Conservation (phyloP, 306 rosid species). For the Dryas alaskensis region DNA sequence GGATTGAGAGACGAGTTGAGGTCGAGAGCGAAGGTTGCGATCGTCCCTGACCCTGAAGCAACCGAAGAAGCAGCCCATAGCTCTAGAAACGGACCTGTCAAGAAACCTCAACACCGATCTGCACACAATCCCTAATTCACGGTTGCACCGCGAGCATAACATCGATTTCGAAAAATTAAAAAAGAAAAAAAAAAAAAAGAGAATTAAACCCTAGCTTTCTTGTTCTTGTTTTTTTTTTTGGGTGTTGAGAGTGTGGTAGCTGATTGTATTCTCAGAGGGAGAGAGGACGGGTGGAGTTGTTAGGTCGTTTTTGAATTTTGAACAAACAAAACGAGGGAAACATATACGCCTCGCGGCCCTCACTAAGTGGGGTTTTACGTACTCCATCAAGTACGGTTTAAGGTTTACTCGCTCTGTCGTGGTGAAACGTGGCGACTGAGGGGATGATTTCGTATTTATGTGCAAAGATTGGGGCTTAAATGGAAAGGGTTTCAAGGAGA, state of each 20-base stretch:
- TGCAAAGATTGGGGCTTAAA: not conserved
- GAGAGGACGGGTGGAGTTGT: conserved; percentile 29
- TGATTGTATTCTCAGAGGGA: conserved; percentile 18
- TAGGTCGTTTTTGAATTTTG: conserved; percentile 70
- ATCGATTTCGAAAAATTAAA: conserved; percentile 25
- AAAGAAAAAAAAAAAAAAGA: not conserved
- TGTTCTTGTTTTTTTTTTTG: conserved; percentile 10
- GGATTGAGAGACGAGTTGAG: conserved; percentile 36
- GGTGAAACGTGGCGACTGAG: not conserved
- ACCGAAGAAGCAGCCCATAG: conserved; percentile 87
- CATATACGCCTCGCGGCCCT: conserved; percentile 15
- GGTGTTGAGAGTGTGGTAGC: not conserved
- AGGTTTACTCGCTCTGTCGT: not conserved
- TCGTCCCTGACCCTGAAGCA: conserved; percentile 65
- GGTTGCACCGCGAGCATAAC: conserved; percentile 53
- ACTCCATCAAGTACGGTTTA: not conserved
- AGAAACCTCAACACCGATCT: conserved; percentile 56
- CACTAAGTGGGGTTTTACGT: too few species aligned
- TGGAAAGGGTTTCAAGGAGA: not conserved
- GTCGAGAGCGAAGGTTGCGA: conserved; percentile 34
- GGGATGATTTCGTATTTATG: not conserved
- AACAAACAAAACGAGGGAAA: conserved; percentile 72
- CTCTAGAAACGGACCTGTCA: conserved; percentile 50
- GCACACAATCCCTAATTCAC: conserved; percentile 44
- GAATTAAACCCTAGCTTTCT: conserved; percentile 24